Percentiles rank a stretch among this genome's conserved stretches.
Conservation (phyloP, 495 filamentous ascomycete genomes). For the Lasiosphaeria ovina region DNA sequence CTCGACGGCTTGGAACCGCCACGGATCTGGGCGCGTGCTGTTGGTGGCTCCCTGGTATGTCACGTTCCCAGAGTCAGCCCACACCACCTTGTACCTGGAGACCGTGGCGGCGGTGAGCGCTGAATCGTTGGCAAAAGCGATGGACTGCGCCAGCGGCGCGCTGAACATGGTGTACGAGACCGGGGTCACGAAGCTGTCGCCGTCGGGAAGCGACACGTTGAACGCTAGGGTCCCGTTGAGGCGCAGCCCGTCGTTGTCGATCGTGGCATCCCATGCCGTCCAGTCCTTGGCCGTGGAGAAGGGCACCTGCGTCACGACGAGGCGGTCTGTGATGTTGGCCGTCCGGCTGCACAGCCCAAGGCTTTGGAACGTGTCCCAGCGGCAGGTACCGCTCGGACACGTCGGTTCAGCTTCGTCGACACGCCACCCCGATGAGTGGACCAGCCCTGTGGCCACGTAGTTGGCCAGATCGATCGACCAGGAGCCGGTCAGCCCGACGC, state of each 20-base stretch:
- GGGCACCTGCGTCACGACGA: slow-evolving; percentile 6
- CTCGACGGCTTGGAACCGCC: slow-evolving; percentile 14
- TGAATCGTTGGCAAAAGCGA: slow-evolving; percentile 13
- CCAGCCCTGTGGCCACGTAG: not conserved
- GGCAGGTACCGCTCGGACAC: slow-evolving; percentile 13
- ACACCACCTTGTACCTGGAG: slow-evolving; percentile 12
- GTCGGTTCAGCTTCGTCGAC: slow-evolving; percentile 1
- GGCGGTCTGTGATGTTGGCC: slow-evolving; percentile 15
- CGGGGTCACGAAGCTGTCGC: slow-evolving; percentile 10
- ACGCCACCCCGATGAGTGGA: not conserved
- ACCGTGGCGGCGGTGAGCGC: slow-evolving; percentile 10
- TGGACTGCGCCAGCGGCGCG: slow-evolving; percentile 1
- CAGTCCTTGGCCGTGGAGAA: slow-evolving; percentile 10
- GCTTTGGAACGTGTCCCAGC: slow-evolving; percentile 10
- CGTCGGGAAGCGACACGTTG: slow-evolving; percentile 12
- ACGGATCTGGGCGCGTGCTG: slow-evolving; percentile 10
- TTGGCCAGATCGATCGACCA: not conserved
- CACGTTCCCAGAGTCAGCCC: slow-evolving; percentile 8
- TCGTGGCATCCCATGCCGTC: slow-evolving; percentile 10
- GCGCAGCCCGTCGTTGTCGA: slow-evolving; percentile 1
- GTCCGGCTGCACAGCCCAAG: slow-evolving; percentile 9
- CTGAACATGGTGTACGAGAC: slow-evolving; percentile 15
- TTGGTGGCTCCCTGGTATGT: slow-evolving; percentile 5
- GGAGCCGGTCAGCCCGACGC: too few relatives aligned
- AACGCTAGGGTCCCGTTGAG: slow-evolving; percentile 16